These are phyloP conservation scores for Fusarium miscanthi DNA, from an alignment of 2,329 filamentous ascomycete species.

Conservation along the genomic window DNA sequence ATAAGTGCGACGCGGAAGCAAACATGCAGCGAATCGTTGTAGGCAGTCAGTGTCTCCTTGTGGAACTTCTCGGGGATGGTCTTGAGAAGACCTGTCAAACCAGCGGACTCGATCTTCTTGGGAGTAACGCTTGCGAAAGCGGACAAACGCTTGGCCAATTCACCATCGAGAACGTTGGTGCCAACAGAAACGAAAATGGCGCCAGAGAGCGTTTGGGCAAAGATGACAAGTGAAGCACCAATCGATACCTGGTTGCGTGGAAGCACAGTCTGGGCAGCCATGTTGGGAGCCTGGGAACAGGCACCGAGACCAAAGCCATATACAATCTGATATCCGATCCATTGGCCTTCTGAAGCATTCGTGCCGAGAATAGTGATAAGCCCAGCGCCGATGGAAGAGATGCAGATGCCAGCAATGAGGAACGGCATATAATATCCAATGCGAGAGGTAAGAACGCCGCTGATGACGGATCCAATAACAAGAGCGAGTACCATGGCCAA, in stretches of 20 bases:
- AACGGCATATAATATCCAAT: constrained; percentile 57
- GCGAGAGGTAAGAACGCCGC: constrained; percentile 42
- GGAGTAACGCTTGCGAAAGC: constrained; percentile 8
- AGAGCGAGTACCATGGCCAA: constrained; percentile 47
- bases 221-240: constrained; percentile 60
- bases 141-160: constrained; percentile 46
- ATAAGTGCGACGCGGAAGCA: constrained; percentile 67
- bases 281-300: constrained; percentile 57
- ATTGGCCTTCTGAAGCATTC: constrained; percentile 29
- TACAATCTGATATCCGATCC: constrained; percentile 52
- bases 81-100: constrained; percentile 9
- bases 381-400: constrained; percentile 52
- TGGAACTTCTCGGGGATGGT: constrained; percentile 9
- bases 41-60: constrained; percentile 52
- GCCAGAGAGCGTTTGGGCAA: constrained; percentile 57
- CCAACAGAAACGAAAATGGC: constrained; percentile 63
- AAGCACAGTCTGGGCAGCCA: constrained; percentile 60
- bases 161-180: constrained; percentile 62
- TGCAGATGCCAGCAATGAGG: constrained; percentile 50
- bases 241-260: constrained; percentile 56
- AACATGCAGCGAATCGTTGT: constrained; percentile 65
- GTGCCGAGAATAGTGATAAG: constrained; percentile 54
- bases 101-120: constrained; percentile 18
- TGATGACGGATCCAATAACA: constrained; percentile 44
- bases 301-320: constrained; percentile 57